Conservation (phyloP, 139 green algal genomes). For the Coelastrella sp. region DNA sequence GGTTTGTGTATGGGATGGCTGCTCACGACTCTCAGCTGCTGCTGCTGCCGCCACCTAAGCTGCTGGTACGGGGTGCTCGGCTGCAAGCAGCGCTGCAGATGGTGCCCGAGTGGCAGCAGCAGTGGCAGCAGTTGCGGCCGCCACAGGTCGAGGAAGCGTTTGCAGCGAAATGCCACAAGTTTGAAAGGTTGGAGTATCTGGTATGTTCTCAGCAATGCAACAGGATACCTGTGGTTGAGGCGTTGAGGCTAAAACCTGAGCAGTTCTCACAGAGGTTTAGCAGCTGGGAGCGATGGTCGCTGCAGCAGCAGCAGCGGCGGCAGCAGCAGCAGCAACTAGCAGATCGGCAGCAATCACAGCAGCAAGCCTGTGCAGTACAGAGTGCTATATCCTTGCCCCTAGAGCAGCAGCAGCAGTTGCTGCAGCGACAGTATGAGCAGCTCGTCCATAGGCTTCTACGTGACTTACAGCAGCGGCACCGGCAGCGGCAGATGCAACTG, state of each 20-base stretch:
- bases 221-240: not conserved
- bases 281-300: not conserved
- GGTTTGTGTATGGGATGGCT: conserved; percentile 57
- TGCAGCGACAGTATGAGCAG: conserved; percentile 1
- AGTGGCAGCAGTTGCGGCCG: conserved; percentile 48
- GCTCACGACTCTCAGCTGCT: conserved; percentile 50
- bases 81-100: conserved; percentile 37
- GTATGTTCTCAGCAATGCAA: not conserved
- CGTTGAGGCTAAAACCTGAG: not conserved
- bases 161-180: not conserved
- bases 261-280: not conserved
- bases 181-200: conserved; percentile 42
- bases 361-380: too few species aligned
- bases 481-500: conserved; percentile 28
- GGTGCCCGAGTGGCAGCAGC: conserved; percentile 28
- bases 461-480: conserved; percentile 21
- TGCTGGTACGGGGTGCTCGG: conserved; percentile 37
- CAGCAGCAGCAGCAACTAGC: not conserved
- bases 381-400: not conserved
- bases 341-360: not conserved
- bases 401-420: conserved; percentile 17
- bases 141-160: conserved; percentile 5
- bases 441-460: not conserved
- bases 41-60: conserved; percentile 17
- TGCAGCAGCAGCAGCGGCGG: conserved; percentile 20